Conservation (phyloP, 495 filamentous ascomycete species). For the Lasiosphaeris hirsuta region DNA sequence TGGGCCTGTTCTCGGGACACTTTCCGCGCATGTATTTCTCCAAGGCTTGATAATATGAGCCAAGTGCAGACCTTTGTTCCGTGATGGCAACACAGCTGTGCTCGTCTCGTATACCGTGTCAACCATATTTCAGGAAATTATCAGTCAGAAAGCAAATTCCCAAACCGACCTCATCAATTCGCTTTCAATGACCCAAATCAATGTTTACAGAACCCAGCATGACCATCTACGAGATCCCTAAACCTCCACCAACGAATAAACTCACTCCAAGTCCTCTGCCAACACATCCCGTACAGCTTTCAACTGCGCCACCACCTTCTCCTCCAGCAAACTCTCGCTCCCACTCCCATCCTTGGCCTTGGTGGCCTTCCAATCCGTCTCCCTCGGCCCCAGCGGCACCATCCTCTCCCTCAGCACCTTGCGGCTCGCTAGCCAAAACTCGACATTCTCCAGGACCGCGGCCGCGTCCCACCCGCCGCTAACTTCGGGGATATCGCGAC, state of each 20-base stretch:
- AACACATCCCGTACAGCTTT: constrained; percentile 49
- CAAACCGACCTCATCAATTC: not conserved
- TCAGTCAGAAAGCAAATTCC: too few species aligned
- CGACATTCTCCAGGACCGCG: constrained; percentile 71
- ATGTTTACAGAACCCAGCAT: too few species aligned
- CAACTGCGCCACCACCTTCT: constrained; percentile 66
- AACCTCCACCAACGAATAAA: not conserved
- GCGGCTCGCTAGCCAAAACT: constrained; percentile 64
- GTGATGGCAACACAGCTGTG: too few species aligned
- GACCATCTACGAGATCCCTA: too few species aligned
- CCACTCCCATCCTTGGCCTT: constrained; percentile 26
- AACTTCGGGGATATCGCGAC: constrained; percentile 61
- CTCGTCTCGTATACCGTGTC: too few species aligned
- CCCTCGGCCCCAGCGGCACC: constrained; percentile 65
- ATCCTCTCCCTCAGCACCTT: constrained; percentile 63
- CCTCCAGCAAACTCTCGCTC: constrained; percentile 63
- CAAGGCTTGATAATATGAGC: too few species aligned
- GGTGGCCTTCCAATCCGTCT: constrained; percentile 59
- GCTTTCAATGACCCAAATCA: not conserved
- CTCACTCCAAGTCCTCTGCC: constrained; percentile 36
- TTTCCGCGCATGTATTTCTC: too few species aligned
- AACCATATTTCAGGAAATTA: too few species aligned
- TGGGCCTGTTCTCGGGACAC: too few species aligned
- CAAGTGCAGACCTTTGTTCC: too few species aligned
- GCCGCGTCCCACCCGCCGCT: constrained; percentile 59